Evolutionary conservation across 2,329 filamentous ascomycete genomes (phyloP).

Genomic region (Orbilia oligospora): DNA sequence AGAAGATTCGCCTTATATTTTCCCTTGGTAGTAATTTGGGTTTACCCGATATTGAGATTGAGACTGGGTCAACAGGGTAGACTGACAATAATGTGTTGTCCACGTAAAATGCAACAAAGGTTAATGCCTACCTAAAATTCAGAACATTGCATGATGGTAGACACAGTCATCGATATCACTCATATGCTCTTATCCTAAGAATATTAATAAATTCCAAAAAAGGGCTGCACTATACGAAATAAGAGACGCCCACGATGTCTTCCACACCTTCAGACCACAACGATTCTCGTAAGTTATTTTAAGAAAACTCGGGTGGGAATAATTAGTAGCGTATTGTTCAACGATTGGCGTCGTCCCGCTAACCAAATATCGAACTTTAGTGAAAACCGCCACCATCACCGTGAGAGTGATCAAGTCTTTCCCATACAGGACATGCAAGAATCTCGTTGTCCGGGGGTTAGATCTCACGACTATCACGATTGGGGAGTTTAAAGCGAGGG

Average conservation of each 20-base stretch:
- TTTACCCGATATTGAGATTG: too few species aligned
- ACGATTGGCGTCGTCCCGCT: not conserved
- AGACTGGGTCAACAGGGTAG: too few species aligned
- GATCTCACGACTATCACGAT: slow-evolving; percentile 64
- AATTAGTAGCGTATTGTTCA: too few species aligned
- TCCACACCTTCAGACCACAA: not conserved
- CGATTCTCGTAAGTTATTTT: slow-evolving; percentile 27
- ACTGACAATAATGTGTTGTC: slow-evolving; percentile 10
- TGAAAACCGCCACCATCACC: slow-evolving; percentile 63
- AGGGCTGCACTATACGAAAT: too few species aligned
- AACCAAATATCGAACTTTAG: not conserved
- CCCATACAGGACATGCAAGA: slow-evolving; percentile 64
- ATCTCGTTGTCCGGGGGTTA: slow-evolving; percentile 63
- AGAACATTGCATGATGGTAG: not conserved
- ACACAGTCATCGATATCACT: not conserved
- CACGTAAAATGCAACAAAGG: slow-evolving; percentile 8
- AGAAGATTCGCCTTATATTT: too few species aligned
- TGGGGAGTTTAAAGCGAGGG: slow-evolving; percentile 63
- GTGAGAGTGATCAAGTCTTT: slow-evolving; percentile 65
- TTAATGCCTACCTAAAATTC: slow-evolving; percentile 13
- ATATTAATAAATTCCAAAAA: too few species aligned
- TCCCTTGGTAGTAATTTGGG: not conserved
- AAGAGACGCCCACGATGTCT: slow-evolving; percentile 18
- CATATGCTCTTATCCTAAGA: not conserved
- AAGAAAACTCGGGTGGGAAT: not conserved